Evolutionary conservation across 495 filamentous ascomycete genomes (phyloP).

Genomic region (Pyrenopolyporus hunteri): DNA sequence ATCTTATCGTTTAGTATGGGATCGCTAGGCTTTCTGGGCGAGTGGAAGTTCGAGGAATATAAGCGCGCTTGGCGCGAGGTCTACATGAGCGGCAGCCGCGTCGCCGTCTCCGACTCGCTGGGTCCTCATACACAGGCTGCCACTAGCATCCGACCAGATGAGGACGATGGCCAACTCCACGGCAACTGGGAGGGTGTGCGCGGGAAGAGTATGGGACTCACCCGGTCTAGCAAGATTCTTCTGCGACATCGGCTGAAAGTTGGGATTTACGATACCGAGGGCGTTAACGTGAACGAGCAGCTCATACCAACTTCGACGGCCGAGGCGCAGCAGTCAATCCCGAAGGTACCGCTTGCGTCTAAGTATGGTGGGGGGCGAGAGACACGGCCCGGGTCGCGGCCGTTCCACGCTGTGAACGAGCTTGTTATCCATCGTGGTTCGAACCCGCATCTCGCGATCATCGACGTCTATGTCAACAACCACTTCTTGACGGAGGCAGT

Average conservation of each 20-base stretch:
- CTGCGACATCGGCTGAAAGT: slow-evolving; percentile 86
- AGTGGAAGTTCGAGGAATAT: slow-evolving; percentile 93
- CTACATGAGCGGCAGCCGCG: slow-evolving; percentile 85
- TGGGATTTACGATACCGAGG: slow-evolving; percentile 71
- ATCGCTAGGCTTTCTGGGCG: slow-evolving; percentile 90
- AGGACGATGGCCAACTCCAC: slow-evolving; percentile 21
- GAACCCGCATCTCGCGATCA: slow-evolving; percentile 85
- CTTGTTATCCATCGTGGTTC: slow-evolving; percentile 89
- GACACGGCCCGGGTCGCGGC: slow-evolving; percentile 43
- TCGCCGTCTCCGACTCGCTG: slow-evolving; percentile 51
- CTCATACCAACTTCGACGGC: slow-evolving; percentile 53
- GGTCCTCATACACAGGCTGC: slow-evolving; percentile 53
- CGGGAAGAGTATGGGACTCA: slow-evolving; percentile 81
- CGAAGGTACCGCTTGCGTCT: slow-evolving; percentile 23
- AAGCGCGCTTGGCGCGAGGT: slow-evolving; percentile 90
- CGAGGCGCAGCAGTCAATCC: slow-evolving; percentile 48
- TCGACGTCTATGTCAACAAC: slow-evolving; percentile 84
- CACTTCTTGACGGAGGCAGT: slow-evolving; percentile 90
- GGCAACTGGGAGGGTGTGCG: slow-evolving; percentile 70
- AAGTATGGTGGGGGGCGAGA: not conserved
- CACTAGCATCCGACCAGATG: slow-evolving; percentile 29
- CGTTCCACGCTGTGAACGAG: slow-evolving; percentile 92
- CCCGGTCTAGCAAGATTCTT: slow-evolving; percentile 75
- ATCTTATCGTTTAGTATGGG: slow-evolving; percentile 98
- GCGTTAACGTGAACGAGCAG: slow-evolving; percentile 57